phyloP scores from a whole-genome alignment of 306 rosid genomes.

The Vigna reflexopilosa region DNA sequence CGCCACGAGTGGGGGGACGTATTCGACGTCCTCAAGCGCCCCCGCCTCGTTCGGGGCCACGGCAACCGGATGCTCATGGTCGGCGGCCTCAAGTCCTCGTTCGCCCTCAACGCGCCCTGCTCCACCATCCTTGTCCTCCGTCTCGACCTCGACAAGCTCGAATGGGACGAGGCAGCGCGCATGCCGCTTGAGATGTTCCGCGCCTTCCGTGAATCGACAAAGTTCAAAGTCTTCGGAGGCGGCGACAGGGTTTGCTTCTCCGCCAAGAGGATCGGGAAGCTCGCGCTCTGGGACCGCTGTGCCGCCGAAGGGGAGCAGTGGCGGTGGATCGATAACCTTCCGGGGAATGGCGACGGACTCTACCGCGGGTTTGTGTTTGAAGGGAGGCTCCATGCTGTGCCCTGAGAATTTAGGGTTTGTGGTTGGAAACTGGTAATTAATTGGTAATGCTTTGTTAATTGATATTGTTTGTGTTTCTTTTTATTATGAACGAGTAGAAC shows the following conservation, averaged over 20 bases:
- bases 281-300: slow-evolving; percentile 77
- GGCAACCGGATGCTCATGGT: slow-evolving; percentile 73
- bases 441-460: slow-evolving; percentile 39
- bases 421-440: slow-evolving; percentile 39
- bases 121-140: slow-evolving; percentile 77
- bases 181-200: slow-evolving; percentile 83
- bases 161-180: slow-evolving; percentile 89
- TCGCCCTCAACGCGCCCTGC: slow-evolving; percentile 72
- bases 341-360: slow-evolving; percentile 71
- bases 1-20: slow-evolving; percentile 87
- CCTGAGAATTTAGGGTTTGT: slow-evolving; percentile 48
- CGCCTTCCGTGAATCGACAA: slow-evolving; percentile 78
- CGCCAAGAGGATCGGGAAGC: slow-evolving; percentile 68
- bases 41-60: slow-evolving; percentile 71
- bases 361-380: slow-evolving; percentile 75
- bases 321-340: slow-evolving; percentile 77
- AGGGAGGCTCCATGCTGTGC: slow-evolving; percentile 76
- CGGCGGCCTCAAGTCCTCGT: slow-evolving; percentile 83
- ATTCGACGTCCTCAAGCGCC: slow-evolving; percentile 78
- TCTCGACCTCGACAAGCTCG: slow-evolving; percentile 70
- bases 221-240: slow-evolving; percentile 85
- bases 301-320: slow-evolving; percentile 54
- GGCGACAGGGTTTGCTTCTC: slow-evolving; percentile 82
- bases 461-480: slow-evolving; percentile 19
- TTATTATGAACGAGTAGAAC: background rate